phyloP scores from a whole-genome alignment of 148 eudicot genomes.

The Fallopia convolvulus region DNA sequence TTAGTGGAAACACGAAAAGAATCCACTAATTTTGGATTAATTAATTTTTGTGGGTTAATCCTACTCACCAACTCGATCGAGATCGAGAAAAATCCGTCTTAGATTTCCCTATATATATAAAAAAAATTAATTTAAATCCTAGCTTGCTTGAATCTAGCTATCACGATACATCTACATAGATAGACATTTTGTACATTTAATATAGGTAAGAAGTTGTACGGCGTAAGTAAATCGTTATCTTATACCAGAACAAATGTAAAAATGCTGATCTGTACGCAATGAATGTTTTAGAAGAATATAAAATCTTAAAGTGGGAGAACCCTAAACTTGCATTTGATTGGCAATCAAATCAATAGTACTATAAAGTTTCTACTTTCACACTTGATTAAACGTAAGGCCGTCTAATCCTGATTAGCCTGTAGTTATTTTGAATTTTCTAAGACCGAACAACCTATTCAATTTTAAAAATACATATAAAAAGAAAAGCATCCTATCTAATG shows the following conservation, averaged over 20 bases:
- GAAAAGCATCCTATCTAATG: no score
- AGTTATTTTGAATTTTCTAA: background rate
- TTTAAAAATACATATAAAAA: background rate
- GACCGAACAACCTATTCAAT: background rate
- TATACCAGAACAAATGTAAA: no score
- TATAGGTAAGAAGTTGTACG: background rate
- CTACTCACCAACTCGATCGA: constrained; percentile 18
- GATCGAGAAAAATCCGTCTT: constrained; percentile 4
- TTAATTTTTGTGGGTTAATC: constrained; percentile 9
- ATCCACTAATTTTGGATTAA: constrained; percentile 22
- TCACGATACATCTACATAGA: background rate
- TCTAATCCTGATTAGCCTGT: background rate
- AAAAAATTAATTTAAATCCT: background rate
- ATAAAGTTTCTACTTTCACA: background rate
- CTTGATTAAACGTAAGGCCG: background rate
- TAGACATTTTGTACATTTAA: background rate
- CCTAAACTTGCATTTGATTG: background rate
- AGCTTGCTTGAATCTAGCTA: background rate
- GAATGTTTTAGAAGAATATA: background rate
- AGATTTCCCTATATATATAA: background rate
- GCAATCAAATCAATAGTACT: background rate
- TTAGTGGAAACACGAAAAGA: constrained; percentile 31
- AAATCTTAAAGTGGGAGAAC: background rate
- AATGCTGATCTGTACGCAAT: background rate
- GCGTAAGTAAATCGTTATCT: background rate